phyloP scores from a whole-genome alignment of 352 stramenopile species.

The Phytophthora quininea region DNA sequence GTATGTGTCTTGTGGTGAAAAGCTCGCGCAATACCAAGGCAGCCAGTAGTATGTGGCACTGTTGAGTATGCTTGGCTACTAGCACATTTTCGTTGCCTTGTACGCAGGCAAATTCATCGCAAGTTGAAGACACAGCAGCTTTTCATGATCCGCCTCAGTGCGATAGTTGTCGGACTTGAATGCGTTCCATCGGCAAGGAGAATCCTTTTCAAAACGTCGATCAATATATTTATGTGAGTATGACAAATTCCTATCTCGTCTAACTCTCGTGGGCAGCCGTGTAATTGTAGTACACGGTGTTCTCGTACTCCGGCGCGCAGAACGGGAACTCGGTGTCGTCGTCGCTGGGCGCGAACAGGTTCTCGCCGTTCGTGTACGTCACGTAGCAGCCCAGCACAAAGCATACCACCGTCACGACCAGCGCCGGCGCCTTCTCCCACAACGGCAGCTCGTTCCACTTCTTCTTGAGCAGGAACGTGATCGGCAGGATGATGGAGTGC shows the following conservation, averaged over 20 bases:
- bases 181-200: neutral
- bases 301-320: conserved; percentile 31
- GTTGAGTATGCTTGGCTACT: too few species aligned
- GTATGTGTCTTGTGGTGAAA: neutral
- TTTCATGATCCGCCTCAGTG: too few species aligned
- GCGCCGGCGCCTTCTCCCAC: conserved; percentile 17
- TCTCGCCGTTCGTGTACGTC: conserved; percentile 17
- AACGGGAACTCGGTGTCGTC: conserved; percentile 25
- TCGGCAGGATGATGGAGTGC: conserved; percentile 42
- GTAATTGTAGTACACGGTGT: conserved; percentile 36
- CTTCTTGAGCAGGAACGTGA: conserved; percentile 36
- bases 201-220: conserved; percentile 5
- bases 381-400: conserved; percentile 19
- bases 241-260: neutral
- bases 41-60: too few species aligned
- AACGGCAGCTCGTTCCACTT: conserved; percentile 19
- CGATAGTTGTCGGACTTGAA: too few species aligned
- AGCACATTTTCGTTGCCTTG: too few species aligned
- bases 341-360: conserved; percentile 17
- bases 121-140: too few species aligned
- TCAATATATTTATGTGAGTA: neutral
- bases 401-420: conserved; percentile 20
- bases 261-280: conserved; percentile 21
- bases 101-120: too few species aligned
- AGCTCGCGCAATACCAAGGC: neutral